Evolutionary conservation across 495 filamentous ascomycete genomes (phyloP).

Genomic region (Hypoxylon cercidicola): DNA sequence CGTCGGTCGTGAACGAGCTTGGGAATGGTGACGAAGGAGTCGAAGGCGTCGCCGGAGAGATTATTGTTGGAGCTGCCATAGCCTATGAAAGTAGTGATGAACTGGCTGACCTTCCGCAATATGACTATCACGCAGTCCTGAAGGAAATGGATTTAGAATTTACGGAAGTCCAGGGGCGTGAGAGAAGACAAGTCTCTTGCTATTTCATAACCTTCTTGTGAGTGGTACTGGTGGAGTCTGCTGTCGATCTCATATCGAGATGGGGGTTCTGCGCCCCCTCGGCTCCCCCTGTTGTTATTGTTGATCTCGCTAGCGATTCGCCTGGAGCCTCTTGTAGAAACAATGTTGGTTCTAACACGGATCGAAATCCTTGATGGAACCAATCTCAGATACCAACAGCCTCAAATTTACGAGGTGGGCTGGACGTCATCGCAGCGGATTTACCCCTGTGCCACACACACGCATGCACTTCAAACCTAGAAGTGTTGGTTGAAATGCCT

Average conservation of each 20-base stretch:
- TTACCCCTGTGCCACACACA: background rate
- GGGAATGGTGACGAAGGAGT: no score
- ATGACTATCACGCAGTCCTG: background rate
- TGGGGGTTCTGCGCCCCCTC: background rate
- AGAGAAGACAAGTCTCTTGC: background rate
- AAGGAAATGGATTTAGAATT: background rate
- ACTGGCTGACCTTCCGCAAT: no score
- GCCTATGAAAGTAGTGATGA: no score
- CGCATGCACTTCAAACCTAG: background rate
- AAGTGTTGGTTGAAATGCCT: slow-evolving; percentile 1
- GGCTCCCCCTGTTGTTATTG: background rate
- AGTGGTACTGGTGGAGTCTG: background rate
- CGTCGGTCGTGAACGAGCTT: background rate
- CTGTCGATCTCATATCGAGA: background rate
- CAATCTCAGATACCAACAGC: background rate
- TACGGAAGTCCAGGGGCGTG: background rate
- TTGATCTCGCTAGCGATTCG: background rate
- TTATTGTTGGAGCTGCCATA: no score
- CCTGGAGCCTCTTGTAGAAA: background rate
- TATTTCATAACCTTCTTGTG: background rate
- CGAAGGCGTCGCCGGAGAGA: no score
- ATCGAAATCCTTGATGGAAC: background rate
- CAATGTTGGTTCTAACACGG: background rate
- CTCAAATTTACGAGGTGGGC: background rate
- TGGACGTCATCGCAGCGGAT: background rate